Percentiles rank a stretch among this genome's conserved stretches.
phyloP scores from a whole-genome alignment of 257 asterid genomes.

The Lycium barbarum region DNA sequence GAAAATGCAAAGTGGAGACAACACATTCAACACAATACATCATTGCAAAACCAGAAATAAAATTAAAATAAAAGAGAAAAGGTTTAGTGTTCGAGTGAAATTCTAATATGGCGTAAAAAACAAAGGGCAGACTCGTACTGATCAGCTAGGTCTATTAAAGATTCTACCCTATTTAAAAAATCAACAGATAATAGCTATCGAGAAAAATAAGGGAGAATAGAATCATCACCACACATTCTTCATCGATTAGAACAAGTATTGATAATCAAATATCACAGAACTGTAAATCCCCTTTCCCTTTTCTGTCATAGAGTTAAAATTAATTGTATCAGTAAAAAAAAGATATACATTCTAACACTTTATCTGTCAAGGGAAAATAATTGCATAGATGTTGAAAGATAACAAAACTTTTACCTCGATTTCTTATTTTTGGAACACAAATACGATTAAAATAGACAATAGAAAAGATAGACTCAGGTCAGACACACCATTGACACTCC shows the following conservation, averaged over 20 bases:
- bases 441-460: conserved; percentile 25
- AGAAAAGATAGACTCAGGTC: conserved; percentile 23
- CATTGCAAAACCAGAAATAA: background rate
- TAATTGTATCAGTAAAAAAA: background rate
- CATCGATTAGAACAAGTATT: background rate
- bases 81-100: background rate
- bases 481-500: background rate
- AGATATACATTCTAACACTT: background rate
- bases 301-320: background rate
- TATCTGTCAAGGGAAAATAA: background rate
- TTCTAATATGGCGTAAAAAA: background rate
- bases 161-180: background rate
- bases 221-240: background rate
- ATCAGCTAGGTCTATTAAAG: background rate
- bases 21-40: background rate
- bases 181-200: background rate
- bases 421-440: background rate
- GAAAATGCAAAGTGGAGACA: too few relatives aligned
- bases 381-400: background rate
- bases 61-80: background rate
- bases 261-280: background rate
- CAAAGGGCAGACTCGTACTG: background rate
- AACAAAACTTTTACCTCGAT: conserved; percentile 24
- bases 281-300: background rate
- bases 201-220: background rate